These are phyloP conservation scores for Purshia tridentata DNA, from an alignment of 306 rosid species.

Conservation along the genomic window DNA sequence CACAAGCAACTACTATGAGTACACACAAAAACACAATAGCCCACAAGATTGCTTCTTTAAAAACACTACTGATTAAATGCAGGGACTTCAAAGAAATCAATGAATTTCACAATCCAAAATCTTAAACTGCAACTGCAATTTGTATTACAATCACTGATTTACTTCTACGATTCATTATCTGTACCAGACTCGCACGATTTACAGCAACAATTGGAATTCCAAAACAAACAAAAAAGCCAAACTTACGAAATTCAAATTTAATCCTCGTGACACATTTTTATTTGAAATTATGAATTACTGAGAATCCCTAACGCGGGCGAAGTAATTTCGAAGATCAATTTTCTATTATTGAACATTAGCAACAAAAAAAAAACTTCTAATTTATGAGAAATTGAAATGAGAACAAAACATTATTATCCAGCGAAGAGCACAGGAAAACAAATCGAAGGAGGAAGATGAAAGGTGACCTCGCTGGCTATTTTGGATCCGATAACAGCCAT, in stretches of 20 bases:
- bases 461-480: constrained; percentile 61
- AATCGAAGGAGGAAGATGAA: constrained; percentile 14
- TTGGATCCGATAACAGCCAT: constrained; percentile 82
- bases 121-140: neutral
- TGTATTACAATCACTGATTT: neutral
- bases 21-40: neutral
- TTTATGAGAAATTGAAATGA: neutral
- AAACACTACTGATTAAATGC: neutral
- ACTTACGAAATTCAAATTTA: neutral
- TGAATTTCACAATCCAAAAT: neutral
- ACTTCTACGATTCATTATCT: neutral
- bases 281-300: neutral
- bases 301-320: neutral
- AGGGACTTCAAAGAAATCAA: neutral
- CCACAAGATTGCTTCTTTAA: neutral
- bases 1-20: neutral
- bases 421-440: neutral
- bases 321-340: too few species aligned
- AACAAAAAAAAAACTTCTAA: too few species aligned
- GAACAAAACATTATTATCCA: constrained; percentile 16
- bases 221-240: neutral
- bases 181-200: neutral
- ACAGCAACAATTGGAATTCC: neutral
- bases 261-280: neutral
- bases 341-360: too few species aligned